These are phyloP conservation scores for Trichosporon inkin DNA, from an alignment of 1,284 basidiomycete species.

Conservation along the genomic window DNA sequence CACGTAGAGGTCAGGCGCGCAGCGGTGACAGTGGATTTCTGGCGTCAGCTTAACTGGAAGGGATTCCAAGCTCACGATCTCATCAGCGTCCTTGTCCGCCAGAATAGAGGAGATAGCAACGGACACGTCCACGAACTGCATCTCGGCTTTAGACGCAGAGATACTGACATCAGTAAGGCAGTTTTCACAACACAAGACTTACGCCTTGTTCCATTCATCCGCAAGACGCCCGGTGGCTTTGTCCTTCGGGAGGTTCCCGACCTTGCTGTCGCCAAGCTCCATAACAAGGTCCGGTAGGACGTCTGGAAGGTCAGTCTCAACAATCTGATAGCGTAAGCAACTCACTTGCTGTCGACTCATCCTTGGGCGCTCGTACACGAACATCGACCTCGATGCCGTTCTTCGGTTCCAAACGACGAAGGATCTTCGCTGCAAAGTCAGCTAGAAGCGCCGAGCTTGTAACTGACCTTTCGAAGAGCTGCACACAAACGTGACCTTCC, in stretches of 20 bases:
- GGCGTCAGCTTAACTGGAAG: constrained; percentile 12
- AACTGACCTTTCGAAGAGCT: constrained; percentile 79
- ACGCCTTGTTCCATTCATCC: constrained; percentile 55
- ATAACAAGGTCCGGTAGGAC: constrained; percentile 38
- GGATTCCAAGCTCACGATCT: constrained; percentile 60
- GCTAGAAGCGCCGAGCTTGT: neutral
- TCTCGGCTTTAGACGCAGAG: constrained; percentile 35
- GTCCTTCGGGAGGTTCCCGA: constrained; percentile 50
- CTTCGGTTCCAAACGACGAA: constrained; percentile 38
- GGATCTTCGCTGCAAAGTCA: constrained; percentile 41
- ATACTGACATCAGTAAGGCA: constrained; percentile 23
- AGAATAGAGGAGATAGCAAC: constrained; percentile 71
- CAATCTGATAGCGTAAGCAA: neutral
- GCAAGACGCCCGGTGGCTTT: constrained; percentile 46
- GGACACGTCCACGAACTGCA: constrained; percentile 74
- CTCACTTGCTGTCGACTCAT: constrained; percentile 37
- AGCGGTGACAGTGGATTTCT: constrained; percentile 75
- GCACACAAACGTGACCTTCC: constrained; percentile 71
- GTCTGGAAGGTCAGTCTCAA: constrained; percentile 18
- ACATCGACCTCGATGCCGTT: constrained; percentile 42
- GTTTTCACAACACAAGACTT: constrained; percentile 12
- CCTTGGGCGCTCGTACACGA: constrained; percentile 39
- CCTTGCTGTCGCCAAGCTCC: constrained; percentile 35
- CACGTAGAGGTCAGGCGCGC: constrained; percentile 78
- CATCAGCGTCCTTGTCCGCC: constrained; percentile 85